Evolutionary conservation across 148 eudicot genomes (phyloP).

Genomic region (Rheum nobile): DNA sequence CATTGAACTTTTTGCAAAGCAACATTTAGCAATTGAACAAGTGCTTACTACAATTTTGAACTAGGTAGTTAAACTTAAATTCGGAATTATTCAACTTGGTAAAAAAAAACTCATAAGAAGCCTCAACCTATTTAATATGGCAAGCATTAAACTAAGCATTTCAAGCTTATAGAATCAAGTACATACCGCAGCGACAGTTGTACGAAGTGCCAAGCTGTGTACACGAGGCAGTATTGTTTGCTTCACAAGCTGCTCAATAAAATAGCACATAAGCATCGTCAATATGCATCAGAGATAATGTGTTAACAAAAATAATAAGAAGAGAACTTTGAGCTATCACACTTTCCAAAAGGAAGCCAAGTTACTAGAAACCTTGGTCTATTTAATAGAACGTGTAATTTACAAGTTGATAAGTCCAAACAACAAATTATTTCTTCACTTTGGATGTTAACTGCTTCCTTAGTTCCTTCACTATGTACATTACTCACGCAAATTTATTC

Average conservation of each 20-base stretch:
- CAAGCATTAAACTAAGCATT: neutral
- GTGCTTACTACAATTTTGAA: neutral
- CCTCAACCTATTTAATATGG: neutral
- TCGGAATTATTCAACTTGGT: neutral
- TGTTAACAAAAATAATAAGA: neutral
- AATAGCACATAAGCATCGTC: neutral
- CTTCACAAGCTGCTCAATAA: slow-evolving; percentile 55
- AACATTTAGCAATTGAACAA: neutral
- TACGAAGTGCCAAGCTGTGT: slow-evolving; percentile 87
- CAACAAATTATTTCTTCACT: neutral
- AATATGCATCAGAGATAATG: neutral
- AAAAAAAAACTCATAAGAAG: neutral
- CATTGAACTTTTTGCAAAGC: neutral
- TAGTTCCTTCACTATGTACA: neutral
- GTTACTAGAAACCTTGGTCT: neutral
- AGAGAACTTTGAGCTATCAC: neutral
- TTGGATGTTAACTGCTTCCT: neutral
- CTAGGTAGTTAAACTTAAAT: neutral
- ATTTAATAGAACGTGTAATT: neutral
- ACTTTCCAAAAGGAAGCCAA: neutral
- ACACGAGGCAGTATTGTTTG: slow-evolving; percentile 81
- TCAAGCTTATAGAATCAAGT: neutral
- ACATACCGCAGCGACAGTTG: slow-evolving; percentile 95
- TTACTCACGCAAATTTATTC: neutral
- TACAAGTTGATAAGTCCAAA: neutral